Conservation (phyloP, 192 early-diverging fungal species). For the Linnemannia hyalina region DNA sequence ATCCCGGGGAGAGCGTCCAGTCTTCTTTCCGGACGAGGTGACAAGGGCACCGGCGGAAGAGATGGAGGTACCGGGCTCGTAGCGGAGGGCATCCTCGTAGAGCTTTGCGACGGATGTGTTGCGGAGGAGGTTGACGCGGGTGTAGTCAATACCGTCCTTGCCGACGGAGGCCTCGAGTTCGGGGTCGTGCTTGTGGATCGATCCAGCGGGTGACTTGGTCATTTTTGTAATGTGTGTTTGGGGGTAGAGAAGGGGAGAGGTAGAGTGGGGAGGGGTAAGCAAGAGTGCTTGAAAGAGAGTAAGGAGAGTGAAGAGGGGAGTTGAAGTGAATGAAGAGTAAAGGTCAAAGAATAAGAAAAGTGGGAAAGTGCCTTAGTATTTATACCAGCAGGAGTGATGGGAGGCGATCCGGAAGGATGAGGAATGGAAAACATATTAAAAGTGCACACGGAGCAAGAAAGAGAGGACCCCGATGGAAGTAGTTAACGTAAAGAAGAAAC, state of each 20-base stretch:
- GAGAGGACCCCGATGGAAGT: neutral
- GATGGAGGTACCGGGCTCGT: constrained; percentile 89
- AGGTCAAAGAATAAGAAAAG: constrained; percentile 3
- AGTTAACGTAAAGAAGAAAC: neutral
- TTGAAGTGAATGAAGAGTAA: neutral
- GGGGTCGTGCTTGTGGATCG: constrained; percentile 50
- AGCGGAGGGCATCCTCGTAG: constrained; percentile 92
- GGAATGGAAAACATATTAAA: neutral
- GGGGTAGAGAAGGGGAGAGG: neutral
- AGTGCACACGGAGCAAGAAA: neutral
- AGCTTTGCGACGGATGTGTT: constrained; percentile 89
- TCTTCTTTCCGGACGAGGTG: constrained; percentile 93
- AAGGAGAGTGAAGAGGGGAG: neutral
- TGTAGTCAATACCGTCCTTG: constrained; percentile 84
- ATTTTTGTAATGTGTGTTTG: constrained; percentile 13
- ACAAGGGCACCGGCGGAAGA: constrained; percentile 94
- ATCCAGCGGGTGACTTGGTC: constrained; percentile 35
- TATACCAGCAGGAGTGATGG: neutral
- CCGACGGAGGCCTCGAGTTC: constrained; percentile 58
- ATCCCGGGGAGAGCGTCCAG: constrained; percentile 93
- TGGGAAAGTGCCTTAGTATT: neutral
- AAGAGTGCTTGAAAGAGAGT: neutral
- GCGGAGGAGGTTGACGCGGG: constrained; percentile 84
- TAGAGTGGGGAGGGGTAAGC: neutral
- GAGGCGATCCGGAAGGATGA: neutral